Base-by-base conservation (phyloP, 2,329 filamentous ascomycete species). In the Endocalyx cinctus region DNA sequence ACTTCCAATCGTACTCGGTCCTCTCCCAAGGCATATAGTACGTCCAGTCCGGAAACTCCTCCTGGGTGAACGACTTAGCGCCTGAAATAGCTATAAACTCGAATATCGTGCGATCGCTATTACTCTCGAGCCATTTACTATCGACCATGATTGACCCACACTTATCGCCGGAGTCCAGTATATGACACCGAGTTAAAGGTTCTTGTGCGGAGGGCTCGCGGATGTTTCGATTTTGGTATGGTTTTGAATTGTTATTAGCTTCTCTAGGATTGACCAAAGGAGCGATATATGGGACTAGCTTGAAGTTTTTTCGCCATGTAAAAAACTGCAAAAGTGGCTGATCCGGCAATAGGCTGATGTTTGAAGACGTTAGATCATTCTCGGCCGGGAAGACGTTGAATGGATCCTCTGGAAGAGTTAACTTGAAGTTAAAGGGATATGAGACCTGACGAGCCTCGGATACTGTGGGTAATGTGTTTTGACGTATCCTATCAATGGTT, bases 31-130 rank as follows among this genome's bases (percentile, higher is more conserved):
- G 55, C 6, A 59, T 48, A 25, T 58, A 62, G 36, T 58, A 58
- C 3, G 47, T 58, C 57, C 58, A 61, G n/a, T 31, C 42, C 7
- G 38, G 35, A 27, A 41, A 55, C 41, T 62, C 58, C 1, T 51
- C 48, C 5, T 37, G 18, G 4, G 53, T 50, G 33, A 63, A 60
- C 0, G 31, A 30, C 34, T 57, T 58, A 4, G 59, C 57, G 3
- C 61, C 53, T 0, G 53, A 59, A 10, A 62, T 44, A 5, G 60
- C 57, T 20, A 60, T 50, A 34, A 60, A 55, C 13, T 53, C 43
- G n/a, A 38, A 38, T 27, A 18, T 35, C 39, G 26, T 23, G 25
- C 5, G 26, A 20, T 19, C 27, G 2, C 39, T 37, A 12, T 35
- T 30, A n/a, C 33, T 32, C 5, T 31, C 32, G 4, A 46, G 29